Base-by-base conservation (phyloP, 768 basidiomycete genomes). In the Thelephora ganbajun region DNA sequence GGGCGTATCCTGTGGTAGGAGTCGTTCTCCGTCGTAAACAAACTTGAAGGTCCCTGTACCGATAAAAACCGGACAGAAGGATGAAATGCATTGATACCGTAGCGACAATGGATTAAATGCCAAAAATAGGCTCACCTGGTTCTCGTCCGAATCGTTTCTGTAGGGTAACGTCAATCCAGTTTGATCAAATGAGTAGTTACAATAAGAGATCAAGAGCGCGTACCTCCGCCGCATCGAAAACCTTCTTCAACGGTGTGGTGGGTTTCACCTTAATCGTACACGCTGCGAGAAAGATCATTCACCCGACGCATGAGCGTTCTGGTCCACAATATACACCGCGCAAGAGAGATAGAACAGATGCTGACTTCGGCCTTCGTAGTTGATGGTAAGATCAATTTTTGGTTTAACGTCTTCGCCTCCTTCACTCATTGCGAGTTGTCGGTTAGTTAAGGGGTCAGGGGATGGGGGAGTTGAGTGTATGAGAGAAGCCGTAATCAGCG, bases 211-310 rank as follows among this genome's bases (percentile, higher is more conserved):
- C 36, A 20, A 33, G n/a, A 7, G 1, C 2, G 65, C 73, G 19
- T 53, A 81, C 81, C 69, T 80, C 77, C 1, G 77, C 76, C 13
- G 78, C 80, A 14, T 76, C 70, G 49, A 83, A 82, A 20, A 82
- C 74, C 61, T 82, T 83, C 35, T 64, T 59, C 53, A 83, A 80
- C n/a, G 67, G 65, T 68, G 74, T 83, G 33, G 72, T 74, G 1
- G 69, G 51, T 50, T 78, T 81, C 11, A 82, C 80, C 58, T 83
- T 83, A 3, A 84, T 73, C 4, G 75, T 79, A 26, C 80, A 76
- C 7, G 70, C 81, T 83, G 56, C 19, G 26, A 13, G 33, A 42
- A 33, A 43, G 46, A 50, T 45, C 45, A 46, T 26, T 51, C 42
- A 35, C 18, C 5, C 18, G 33, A n/a, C 33, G 19, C 26, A 9